Evolutionary conservation across 176 grass and related monocot species (phyloP).

Genomic region (bread wheat (Triticum aestivum)): IWGSC_CS_RefSeq_v2.1 NC_057814.1:75765697-75766196

Average conservation of each 20-base stretch:
- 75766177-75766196: too few species aligned
- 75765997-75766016: too few species aligned
- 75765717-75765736: constrained; percentile 35
- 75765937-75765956: too few species aligned
- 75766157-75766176: too few species aligned
- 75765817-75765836: constrained; percentile 65
- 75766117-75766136: constrained; percentile 58
- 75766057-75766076: neutral
- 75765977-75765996: too few species aligned
- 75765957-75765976: too few species aligned
- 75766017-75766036: too few species aligned
- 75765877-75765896: neutral
- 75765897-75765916: too few species aligned
- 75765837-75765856: constrained; percentile 49
- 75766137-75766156: too few species aligned
- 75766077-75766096: constrained; percentile 47
- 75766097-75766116: constrained; percentile 59
- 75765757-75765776: constrained; percentile 85
- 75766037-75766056: too few species aligned
- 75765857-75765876: neutral
- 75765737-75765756: constrained; percentile 87
- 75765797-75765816: constrained; percentile 89
- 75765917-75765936: too few species aligned
- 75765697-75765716: too few species aligned
- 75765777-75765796: constrained; percentile 92